phyloP scores from a whole-genome alignment of 2,329 filamentous ascomycete species.

The Neoascochyta sp. region DNA sequence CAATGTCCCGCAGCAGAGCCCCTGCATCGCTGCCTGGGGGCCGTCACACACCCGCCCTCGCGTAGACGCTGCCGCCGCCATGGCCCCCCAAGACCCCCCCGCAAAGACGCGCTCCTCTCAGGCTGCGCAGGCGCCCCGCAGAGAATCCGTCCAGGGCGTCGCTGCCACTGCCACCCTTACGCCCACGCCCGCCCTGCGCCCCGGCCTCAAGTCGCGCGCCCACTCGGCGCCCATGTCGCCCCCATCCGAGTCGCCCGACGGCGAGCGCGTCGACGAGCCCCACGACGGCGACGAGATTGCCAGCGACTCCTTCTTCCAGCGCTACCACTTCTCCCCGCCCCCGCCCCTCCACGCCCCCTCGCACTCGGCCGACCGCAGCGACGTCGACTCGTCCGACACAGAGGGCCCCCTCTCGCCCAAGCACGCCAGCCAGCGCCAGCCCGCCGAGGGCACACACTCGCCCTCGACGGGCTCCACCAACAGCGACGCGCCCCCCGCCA shows the following conservation, averaged over 20 bases:
- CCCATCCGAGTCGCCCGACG: constrained; percentile 20
- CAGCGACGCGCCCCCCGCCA: constrained; percentile 28
- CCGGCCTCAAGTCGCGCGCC: constrained; percentile 35
- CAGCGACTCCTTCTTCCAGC: constrained; percentile 42
- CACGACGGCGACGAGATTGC: constrained; percentile 38
- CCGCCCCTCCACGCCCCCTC: constrained; percentile 24
- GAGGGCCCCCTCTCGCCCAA: constrained; percentile 40
- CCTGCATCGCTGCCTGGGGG: constrained; percentile 20
- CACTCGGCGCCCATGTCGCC: constrained; percentile 37
- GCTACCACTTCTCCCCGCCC: constrained; percentile 40
- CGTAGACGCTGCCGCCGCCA: constrained; percentile 9
- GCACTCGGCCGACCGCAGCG: no score
- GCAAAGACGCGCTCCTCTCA: constrained; percentile 25
- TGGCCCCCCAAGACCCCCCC: constrained; percentile 3
- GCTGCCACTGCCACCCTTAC: constrained; percentile 12
- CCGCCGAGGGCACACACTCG: constrained; percentile 10
- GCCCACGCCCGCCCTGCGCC: constrained; percentile 14
- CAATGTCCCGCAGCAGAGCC: constrained; percentile 23
- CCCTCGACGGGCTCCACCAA: constrained; percentile 23
- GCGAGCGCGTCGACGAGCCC: constrained; percentile 58
- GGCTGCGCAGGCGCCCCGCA: constrained; percentile 12
- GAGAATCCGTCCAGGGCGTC: constrained; percentile 7
- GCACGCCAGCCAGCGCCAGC: constrained; percentile 24
- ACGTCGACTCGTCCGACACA: constrained; percentile 34
- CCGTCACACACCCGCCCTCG: constrained; percentile 13